Evolutionary conservation across 371 early-diverging fungal species (phyloP).

Genomic region (Mortierella sp.): DNA sequence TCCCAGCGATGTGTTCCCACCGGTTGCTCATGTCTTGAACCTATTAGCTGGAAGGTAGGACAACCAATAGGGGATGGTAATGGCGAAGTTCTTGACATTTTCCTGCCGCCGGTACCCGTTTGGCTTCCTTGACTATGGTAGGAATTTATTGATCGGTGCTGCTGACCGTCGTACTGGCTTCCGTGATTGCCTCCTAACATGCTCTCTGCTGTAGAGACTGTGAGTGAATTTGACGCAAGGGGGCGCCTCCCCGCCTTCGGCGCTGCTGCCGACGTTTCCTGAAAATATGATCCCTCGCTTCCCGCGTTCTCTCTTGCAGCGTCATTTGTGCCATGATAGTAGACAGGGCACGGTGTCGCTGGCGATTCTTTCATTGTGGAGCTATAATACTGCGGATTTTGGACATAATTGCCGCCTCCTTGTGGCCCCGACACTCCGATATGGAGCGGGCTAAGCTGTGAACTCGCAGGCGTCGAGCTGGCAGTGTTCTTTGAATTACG

Average conservation of each 20-base stretch:
- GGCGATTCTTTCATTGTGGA: conserved; percentile 33
- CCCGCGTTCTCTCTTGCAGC: conserved; percentile 9
- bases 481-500: not conserved
- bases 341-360: conserved; percentile 30
- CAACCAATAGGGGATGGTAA: conserved; percentile 37
- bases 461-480: too few species aligned
- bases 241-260: not conserved
- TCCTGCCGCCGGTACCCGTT: not conserved
- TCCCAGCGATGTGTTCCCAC: conserved; percentile 45
- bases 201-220: conserved; percentile 3
- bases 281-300: conserved; percentile 8
- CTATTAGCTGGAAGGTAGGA: conserved; percentile 36
- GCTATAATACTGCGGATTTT: not conserved
- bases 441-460: conserved; percentile 18
- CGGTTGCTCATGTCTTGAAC: conserved; percentile 18
- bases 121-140: conserved; percentile 16
- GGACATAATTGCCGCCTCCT: not conserved
- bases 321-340: conserved; percentile 10
- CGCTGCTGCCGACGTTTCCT: conserved; percentile 5
- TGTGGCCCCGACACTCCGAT: not conserved
- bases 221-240: not conserved
- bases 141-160: conserved; percentile 20
- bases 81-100: conserved; percentile 27
- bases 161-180: conserved; percentile 11
- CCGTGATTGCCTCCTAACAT: not conserved